These are phyloP conservation scores for Talaromyces thailandensis DNA, from an alignment of 495 filamentous ascomycete genomes.

Conservation along the genomic window DNA sequence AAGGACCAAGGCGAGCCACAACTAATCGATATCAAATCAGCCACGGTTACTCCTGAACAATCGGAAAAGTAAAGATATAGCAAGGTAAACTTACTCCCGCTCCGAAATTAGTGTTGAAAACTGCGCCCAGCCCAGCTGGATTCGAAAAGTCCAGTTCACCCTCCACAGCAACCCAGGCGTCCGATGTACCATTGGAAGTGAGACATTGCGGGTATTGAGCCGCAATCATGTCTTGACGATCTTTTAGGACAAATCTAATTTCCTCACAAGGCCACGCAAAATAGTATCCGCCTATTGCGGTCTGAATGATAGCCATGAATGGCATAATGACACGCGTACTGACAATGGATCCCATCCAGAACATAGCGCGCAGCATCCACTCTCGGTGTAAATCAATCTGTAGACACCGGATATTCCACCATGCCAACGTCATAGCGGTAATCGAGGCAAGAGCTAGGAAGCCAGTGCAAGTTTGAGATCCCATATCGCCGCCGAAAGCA, in stretches of 20 bases:
- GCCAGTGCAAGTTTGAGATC: conserved; percentile 26
- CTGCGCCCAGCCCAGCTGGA: conserved; percentile 22
- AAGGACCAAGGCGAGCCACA: conserved; percentile 35
- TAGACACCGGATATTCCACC: conserved; percentile 39
- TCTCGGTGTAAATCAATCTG: conserved; percentile 48
- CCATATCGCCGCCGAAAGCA: conserved; percentile 35
- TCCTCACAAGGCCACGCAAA: conserved; percentile 30
- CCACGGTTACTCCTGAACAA: not conserved
- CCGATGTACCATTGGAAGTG: conserved; percentile 15
- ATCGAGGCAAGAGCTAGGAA: conserved; percentile 27
- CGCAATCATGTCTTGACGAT: conserved; percentile 11
- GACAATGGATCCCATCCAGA: conserved; percentile 39
- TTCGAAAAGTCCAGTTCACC: conserved; percentile 16
- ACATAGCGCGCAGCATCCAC: conserved; percentile 46
- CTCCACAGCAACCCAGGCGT: conserved; percentile 18
- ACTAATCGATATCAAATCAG: not conserved
- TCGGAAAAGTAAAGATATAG: not conserved
- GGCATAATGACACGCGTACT: conserved; percentile 34
- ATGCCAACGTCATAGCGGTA: conserved; percentile 23
- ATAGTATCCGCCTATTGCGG: conserved; percentile 22
- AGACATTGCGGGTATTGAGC: conserved; percentile 30
- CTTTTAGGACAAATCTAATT: conserved; percentile 21
- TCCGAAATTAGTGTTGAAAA: conserved; percentile 31
- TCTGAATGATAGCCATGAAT: conserved; percentile 23
- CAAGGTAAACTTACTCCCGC: conserved; percentile 11